Base-by-base conservation (phyloP, 257 asterid genomes). In the Solanum appendiculatum region DNA sequence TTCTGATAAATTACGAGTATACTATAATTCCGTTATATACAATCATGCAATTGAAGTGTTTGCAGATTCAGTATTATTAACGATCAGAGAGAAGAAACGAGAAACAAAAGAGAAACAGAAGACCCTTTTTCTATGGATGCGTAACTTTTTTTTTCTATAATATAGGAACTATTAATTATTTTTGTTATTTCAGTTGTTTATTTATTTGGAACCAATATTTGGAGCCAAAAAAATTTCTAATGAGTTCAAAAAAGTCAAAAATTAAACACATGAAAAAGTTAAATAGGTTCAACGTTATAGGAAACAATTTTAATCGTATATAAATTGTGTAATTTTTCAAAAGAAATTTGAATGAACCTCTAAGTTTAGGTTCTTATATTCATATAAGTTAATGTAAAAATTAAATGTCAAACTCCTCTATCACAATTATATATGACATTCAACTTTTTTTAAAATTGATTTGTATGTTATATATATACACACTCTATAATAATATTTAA, bases 21-120 rank as follows among this genome's bases (percentile, higher is more conserved):
- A 75, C n/a, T 66, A 27, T 12, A 66, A 64, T 66, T 54, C 64
- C 64, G n/a, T 54, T n/a, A 63, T 34, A 34, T 72, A 20, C 81
- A 83, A 83, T 58, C n/a, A 31, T 74, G 70, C 29, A 68, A 13
- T 66, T 27, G 37, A 66, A 66, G 37, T 66, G 20, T 27, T 86
- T 42, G 69, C 85, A 89, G 89, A 85, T 82, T n/a, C n/a, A n/a
- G n/a, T n/a, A n/a, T n/a, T n/a, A 93, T 92, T 88, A 92, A 91
- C 92, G 75, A 88, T 73, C 82, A 82, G 93, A 91, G 92, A 89
- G 93, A 89, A 93, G 86, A 88, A 89, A 69, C 36, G 75, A 69
- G 18, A 54, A 18, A 72, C 77, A 54, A 69, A 23, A 37, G 72
- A 64, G 23, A n/a, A 44, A n/a, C 58, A 75, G 54, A 73, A 86